These are phyloP conservation scores for Phytophthora fragariaefolia DNA, from an alignment of 352 stramenopile species.

Conservation along the genomic window DNA sequence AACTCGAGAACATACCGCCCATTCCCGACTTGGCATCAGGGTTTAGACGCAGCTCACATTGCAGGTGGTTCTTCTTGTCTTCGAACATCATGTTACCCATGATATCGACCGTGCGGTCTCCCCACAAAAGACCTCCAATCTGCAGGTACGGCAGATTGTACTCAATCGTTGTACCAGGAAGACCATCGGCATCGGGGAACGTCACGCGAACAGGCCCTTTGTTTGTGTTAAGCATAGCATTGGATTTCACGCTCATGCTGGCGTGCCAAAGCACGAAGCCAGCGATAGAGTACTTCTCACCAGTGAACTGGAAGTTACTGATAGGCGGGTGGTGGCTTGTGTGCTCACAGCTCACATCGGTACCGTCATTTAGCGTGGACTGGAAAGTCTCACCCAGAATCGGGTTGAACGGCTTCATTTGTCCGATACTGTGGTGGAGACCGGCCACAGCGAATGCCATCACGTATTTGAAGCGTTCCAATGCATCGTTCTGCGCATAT, in stretches of 20 bases:
- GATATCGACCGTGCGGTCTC: constrained; percentile 83
- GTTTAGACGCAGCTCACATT: constrained; percentile 82
- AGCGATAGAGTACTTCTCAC: constrained; percentile 75
- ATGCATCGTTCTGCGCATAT: constrained; percentile 58
- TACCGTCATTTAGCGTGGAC: constrained; percentile 75
- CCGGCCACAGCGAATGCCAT: constrained; percentile 81
- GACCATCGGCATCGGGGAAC: constrained; percentile 55
- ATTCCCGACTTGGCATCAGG: constrained; percentile 89
- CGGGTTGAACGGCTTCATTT: constrained; percentile 88
- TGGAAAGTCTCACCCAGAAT: constrained; percentile 87
- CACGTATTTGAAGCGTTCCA: constrained; percentile 86
- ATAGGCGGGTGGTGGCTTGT: constrained; percentile 88
- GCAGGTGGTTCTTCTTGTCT: constrained; percentile 74
- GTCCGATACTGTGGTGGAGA: constrained; percentile 79
- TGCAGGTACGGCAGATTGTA: constrained; percentile 81
- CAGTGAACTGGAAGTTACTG: constrained; percentile 83
- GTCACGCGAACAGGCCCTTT: constrained; percentile 75
- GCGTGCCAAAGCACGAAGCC: constrained; percentile 80
- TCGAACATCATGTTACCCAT: constrained; percentile 75
- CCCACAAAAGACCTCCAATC: constrained; percentile 81
- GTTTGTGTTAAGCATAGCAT: constrained; percentile 82
- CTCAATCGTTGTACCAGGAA: constrained; percentile 60
- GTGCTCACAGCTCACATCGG: constrained; percentile 83
- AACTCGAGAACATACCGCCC: constrained; percentile 82
- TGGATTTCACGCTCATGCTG: constrained; percentile 87